Conservation (phyloP, 257 asterid genomes). For the Ligustrum vulgare region DNA sequence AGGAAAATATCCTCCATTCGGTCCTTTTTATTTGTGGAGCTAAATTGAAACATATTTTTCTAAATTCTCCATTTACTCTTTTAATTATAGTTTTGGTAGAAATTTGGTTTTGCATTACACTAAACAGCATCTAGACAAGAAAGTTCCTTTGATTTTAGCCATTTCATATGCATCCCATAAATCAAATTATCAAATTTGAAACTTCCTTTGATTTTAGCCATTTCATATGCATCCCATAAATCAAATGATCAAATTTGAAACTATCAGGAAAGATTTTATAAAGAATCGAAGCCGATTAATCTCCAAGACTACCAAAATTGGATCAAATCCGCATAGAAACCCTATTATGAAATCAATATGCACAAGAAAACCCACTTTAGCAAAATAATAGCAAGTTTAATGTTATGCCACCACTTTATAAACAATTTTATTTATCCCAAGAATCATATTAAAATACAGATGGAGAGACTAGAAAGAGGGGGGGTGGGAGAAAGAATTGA, state of each 20-base stretch:
- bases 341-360: neutral
- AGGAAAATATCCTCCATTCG: neutral
- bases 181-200: neutral
- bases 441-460: neutral
- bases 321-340: neutral
- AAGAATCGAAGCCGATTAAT: constrained; percentile 5
- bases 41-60: neutral
- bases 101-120: neutral
- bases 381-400: neutral
- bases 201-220: too few species aligned
- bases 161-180: constrained; percentile 2
- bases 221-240: constrained; percentile 4
- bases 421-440: neutral
- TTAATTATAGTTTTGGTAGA: neutral
- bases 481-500: neutral
- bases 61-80: neutral
- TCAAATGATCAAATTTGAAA: neutral
- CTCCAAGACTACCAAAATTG: neutral
- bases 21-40: neutral
- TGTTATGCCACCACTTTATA: neutral
- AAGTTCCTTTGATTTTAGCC: neutral
- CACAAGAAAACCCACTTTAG: neutral
- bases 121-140: neutral
- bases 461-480: neutral
- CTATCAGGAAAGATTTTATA: neutral